Evolutionary conservation across 2,329 filamentous ascomycete species (phyloP), one percentile per base, ranked within the genome.

Genomic region (Apiospora aurea): DNA sequence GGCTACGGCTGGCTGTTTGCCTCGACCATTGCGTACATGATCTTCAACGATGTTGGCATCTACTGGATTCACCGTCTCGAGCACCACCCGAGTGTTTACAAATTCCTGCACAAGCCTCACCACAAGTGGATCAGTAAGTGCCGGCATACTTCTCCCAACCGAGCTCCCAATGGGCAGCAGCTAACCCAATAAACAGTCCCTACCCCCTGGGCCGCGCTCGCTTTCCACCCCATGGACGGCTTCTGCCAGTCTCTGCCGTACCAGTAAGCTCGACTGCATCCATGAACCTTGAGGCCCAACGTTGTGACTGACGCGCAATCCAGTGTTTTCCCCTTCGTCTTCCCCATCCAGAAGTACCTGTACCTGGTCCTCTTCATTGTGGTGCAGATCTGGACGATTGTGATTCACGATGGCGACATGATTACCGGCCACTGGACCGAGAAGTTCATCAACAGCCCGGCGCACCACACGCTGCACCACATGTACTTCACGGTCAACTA

Each of bases 51-150:
- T 73, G 91, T 90, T 80, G 88, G 86, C 82, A 93, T 95, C 84
- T 95, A 95, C 85, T 92, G 91, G 86, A 94, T 95, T 78, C 93
- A 95, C 83, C 90, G 93, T 64, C 90, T 89, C 47, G 85, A 94
- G 72, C 93, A 95, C 82, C 91, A 93, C 81, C 91, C 92, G 10
- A 77, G 83, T 67, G 81, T 96, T 77, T 98, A 98, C 89, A 97
- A 95, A 86, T 87, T 87, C 76, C 88, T 98, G 69, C 96, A 98
- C 89, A 98, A 98, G 90, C 92, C 95, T 76, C 96, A 98, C 84
- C 96, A 98, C 91, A 98, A 97, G 87, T 98, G 96, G 96, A 76
- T 85, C 38, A 76, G 77, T 74, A 86, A 86, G 76, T 86, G 85
- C 79, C 85, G 83, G 84, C 85, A 53, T 76, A 83, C 21, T 82